Conservation (phyloP, 2,329 filamentous ascomycete species). For the Colletotrichum sp. region DNA sequence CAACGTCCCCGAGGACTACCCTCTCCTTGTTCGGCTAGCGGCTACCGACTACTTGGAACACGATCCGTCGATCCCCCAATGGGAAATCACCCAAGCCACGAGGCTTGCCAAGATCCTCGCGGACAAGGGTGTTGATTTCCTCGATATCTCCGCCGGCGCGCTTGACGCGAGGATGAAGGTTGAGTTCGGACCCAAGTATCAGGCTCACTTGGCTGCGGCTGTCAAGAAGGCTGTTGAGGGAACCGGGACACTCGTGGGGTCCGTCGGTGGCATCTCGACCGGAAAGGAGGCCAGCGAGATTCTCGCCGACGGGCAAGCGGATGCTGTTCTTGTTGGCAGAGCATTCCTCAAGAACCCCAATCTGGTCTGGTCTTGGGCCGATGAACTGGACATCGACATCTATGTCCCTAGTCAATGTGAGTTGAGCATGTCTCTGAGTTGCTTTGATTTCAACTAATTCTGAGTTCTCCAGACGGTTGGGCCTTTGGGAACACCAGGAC, state of each 20-base stretch:
- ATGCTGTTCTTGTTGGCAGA: slow-evolving; percentile 52
- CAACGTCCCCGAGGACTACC: slow-evolving; percentile 67
- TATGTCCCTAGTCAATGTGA: slow-evolving; percentile 43
- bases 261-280: slow-evolving; percentile 50
- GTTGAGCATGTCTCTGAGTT: background rate
- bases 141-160: slow-evolving; percentile 74
- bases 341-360: slow-evolving; percentile 61
- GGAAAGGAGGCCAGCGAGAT: slow-evolving; percentile 51
- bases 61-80: slow-evolving; percentile 60
- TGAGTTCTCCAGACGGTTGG: slow-evolving; percentile 14
- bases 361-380: slow-evolving; percentile 57
- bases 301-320: slow-evolving; percentile 46
- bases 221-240: slow-evolving; percentile 72
- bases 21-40: slow-evolving; percentile 72
- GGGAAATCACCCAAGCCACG: slow-evolving; percentile 67
- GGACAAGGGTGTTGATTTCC: slow-evolving; percentile 70
- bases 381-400: slow-evolving; percentile 53
- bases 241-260: slow-evolving; percentile 41
- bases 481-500: slow-evolving; percentile 19
- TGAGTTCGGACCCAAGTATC: slow-evolving; percentile 67
- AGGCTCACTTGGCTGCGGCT: slow-evolving; percentile 69
- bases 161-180: slow-evolving; percentile 64
- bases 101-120: slow-evolving; percentile 67
- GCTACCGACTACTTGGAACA: slow-evolving; percentile 76
- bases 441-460: background rate